These are phyloP conservation scores for Stephanodiscus triporus DNA, from an alignment of 108 stramenopile genomes.

Conservation along the genomic window DNA sequence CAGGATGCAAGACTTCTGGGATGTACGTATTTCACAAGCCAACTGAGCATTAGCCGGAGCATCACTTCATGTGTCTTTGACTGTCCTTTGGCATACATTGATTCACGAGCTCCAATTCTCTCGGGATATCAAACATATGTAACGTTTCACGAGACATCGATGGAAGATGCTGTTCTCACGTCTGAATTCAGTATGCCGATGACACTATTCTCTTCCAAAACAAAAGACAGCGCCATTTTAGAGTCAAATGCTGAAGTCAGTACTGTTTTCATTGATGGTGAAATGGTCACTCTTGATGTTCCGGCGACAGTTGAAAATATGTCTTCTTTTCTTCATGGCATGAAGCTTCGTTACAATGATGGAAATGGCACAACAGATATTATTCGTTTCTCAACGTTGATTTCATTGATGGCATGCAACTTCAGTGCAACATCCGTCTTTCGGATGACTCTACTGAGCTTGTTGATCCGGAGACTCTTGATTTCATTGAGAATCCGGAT, in stretches of 20 bases:
- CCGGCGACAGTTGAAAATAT: neutral
- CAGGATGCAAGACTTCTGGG: neutral
- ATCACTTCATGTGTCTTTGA: too few relatives aligned
- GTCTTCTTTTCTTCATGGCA: neutral
- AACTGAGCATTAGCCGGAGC: too few relatives aligned
- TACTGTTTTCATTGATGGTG: neutral
- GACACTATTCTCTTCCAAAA: neutral
- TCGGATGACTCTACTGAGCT: neutral
- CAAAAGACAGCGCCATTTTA: neutral
- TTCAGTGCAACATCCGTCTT: neutral
- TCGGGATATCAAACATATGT: too few relatives aligned
- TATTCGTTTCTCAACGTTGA: constrained; percentile 25
- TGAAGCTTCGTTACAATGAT: constrained; percentile 11
- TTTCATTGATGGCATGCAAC: constrained; percentile 5
- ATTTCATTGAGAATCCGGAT: constrained; percentile 15
- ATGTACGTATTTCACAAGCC: neutral
- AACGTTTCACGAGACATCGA: too few relatives aligned
- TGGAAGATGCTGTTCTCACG: too few relatives aligned
- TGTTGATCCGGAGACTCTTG: constrained; percentile 5
- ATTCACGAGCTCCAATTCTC: too few relatives aligned
- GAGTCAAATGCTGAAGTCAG: constrained; percentile 9
- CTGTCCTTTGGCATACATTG: too few relatives aligned
- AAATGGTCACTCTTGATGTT: neutral
- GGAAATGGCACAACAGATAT: neutral
- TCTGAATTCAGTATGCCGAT: neutral